These are phyloP conservation scores for Umbelopsis sp. DNA, from an alignment of 192 early-diverging fungal genomes.

Conservation along the genomic window DNA sequence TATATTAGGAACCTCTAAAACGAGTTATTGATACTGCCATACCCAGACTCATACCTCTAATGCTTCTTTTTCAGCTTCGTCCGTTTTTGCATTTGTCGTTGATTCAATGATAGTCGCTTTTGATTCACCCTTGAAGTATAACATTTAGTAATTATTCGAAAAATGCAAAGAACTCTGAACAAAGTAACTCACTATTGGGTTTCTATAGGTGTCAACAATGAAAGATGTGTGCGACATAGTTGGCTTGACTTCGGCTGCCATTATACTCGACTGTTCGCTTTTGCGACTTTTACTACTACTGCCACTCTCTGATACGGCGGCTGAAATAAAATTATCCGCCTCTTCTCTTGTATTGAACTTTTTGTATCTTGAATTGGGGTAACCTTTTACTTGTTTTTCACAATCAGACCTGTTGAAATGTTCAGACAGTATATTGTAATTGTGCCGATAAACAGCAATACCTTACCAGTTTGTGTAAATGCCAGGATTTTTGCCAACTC, in stretches of 20 bases:
- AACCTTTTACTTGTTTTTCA: conserved; percentile 52
- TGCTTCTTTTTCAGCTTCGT: not conserved
- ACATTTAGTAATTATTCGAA: no score
- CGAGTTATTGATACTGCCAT: no score
- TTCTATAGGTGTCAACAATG: not conserved
- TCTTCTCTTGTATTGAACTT: conserved; percentile 57
- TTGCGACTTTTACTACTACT: no score
- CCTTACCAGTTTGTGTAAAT: conserved; percentile 45
- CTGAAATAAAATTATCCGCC: conserved; percentile 51
- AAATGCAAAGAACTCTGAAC: no score
- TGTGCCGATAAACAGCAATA: no score
- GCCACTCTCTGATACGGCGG: not conserved
- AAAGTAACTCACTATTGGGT: not conserved
- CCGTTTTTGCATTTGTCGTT: not conserved
- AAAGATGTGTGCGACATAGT: conserved; percentile 10
- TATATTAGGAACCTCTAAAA: not conserved
- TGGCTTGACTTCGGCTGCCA: no score
- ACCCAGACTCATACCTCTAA: not conserved
- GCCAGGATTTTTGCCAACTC: conserved; percentile 42
- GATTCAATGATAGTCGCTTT: not conserved
- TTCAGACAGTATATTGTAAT: not conserved
- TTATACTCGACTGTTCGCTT: no score
- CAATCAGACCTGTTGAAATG: conserved; percentile 58
- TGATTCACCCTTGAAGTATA: not conserved
- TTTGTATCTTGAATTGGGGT: conserved; percentile 60